These are phyloP conservation scores for Aspergillus ostianus DNA, from an alignment of 495 filamentous ascomycete species.

Conservation along the genomic window DNA sequence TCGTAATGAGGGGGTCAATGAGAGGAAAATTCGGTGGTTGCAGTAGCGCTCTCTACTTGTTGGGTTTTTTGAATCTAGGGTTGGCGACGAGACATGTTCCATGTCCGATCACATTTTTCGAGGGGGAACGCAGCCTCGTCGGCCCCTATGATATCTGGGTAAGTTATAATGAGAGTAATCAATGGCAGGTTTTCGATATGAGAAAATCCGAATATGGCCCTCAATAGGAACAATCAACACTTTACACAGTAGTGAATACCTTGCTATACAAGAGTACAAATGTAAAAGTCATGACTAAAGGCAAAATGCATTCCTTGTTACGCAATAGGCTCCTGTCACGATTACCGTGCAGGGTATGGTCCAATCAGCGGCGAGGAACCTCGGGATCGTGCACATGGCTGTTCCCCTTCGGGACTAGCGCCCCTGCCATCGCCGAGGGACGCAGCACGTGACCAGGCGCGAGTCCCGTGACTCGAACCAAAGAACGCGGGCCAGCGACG, in stretches of 20 bases:
- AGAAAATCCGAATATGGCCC: too few relatives aligned
- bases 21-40: too few relatives aligned
- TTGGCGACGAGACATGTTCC: not conserved
- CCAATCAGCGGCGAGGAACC: slow-evolving; percentile 17
- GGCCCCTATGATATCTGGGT: too few relatives aligned
- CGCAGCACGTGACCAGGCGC: slow-evolving; percentile 21
- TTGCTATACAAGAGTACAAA: too few relatives aligned
- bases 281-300: too few relatives aligned
- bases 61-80: not conserved
- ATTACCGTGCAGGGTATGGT: not conserved
- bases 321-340: slow-evolving; percentile 12
- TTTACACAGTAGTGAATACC: too few relatives aligned
- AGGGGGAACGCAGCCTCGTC: too few relatives aligned
- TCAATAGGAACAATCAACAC: too few relatives aligned
- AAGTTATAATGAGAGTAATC: too few relatives aligned
- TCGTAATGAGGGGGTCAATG: too few relatives aligned
- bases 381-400: slow-evolving; percentile 20
- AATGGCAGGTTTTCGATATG: too few relatives aligned
- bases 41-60: not conserved
- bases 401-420: slow-evolving; percentile 10
- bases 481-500: slow-evolving; percentile 21
- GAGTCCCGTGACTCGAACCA: slow-evolving; percentile 24
- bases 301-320: not conserved
- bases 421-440: slow-evolving; percentile 1
- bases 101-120: too few relatives aligned